A percentile compares a stretch with the other conserved stretches of the same genome.
Conservation (phyloP, 208 protist species). For the Strigomonas oncopelti region DNA sequence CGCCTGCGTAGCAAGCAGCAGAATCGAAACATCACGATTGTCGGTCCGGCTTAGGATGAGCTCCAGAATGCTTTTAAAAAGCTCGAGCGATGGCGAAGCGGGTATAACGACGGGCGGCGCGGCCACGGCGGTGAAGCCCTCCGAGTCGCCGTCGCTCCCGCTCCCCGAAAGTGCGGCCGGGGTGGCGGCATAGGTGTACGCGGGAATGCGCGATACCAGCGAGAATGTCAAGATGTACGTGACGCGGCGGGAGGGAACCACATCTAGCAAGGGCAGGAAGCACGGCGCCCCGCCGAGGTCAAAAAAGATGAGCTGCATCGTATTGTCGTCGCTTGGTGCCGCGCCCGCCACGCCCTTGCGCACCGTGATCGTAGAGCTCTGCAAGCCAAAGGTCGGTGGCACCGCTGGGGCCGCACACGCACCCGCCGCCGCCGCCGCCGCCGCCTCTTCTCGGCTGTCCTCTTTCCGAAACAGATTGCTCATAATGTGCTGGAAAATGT, state of each 20-base stretch:
- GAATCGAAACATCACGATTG: constrained; percentile 35
- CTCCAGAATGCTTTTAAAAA: constrained; percentile 51
- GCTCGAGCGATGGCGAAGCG: constrained; percentile 27
- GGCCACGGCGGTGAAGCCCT: no score
- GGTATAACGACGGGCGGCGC: not conserved
- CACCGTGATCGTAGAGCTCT: constrained; percentile 10
- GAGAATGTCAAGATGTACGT: constrained; percentile 79
- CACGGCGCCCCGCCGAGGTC: constrained; percentile 65
- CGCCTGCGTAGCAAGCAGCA: constrained; percentile 39
- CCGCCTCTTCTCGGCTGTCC: not conserved
- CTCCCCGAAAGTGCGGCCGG: no score
- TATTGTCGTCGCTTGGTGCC: not conserved
- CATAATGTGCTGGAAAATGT: not conserved
- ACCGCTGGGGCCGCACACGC: no score
- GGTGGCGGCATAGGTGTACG: not conserved
- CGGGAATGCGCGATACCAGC: constrained; percentile 14
- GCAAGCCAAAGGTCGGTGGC: constrained; percentile 26
- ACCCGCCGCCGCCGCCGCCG: no score
- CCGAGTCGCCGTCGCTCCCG: not conserved
- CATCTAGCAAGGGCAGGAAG: constrained; percentile 60
- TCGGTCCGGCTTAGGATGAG: constrained; percentile 64
- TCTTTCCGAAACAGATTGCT: not conserved
- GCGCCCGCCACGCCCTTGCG: not conserved
- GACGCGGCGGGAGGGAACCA: constrained; percentile 58
- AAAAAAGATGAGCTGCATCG: constrained; percentile 43